A percentile compares a stretch with the other conserved stretches of the same genome.
Conservation (phyloP, 78 protist species). For the Reticulomyxa filosa region DNA sequence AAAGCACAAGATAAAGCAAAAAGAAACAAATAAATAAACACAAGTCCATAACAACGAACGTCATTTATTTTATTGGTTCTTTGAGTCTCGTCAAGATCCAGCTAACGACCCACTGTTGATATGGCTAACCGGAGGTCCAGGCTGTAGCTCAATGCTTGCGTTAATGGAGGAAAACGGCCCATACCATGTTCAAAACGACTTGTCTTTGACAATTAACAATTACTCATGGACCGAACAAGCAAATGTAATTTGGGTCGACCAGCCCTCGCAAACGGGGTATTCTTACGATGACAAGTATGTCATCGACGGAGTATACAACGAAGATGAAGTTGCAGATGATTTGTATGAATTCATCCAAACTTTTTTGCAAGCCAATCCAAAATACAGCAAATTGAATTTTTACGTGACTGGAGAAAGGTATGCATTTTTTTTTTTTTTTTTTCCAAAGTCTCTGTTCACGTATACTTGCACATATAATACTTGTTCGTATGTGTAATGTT, state of each 20-base stretch:
- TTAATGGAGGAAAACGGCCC: slow-evolving; percentile 3
- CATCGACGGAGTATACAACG: background rate
- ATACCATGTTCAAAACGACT: background rate
- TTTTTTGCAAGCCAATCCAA: too few species aligned
- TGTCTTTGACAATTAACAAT: background rate
- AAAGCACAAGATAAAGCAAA: too few species aligned
- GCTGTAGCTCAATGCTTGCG: background rate
- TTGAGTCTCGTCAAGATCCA: background rate
- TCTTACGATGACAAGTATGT: background rate
- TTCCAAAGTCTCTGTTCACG: too few species aligned
- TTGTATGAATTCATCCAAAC: background rate
- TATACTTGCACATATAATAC: too few species aligned
- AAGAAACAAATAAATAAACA: too few species aligned
- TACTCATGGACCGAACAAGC: background rate
- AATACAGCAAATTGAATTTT: too few species aligned
- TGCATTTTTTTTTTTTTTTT: too few species aligned
- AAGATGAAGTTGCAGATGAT: background rate
- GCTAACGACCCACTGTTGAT: slow-evolving; percentile 4
- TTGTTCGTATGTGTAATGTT: too few species aligned
- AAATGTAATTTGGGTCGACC: background rate
- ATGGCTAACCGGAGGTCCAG: slow-evolving; percentile 12
- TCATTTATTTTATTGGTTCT: background rate
- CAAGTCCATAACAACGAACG: too few species aligned
- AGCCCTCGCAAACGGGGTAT: background rate
- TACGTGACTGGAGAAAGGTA: too few species aligned